A percentile compares a stretch with the other conserved stretches of the same genome.
Conservation (phyloP, 192 early-diverging fungal genomes). For the Backusella tarrabulga region DNA sequence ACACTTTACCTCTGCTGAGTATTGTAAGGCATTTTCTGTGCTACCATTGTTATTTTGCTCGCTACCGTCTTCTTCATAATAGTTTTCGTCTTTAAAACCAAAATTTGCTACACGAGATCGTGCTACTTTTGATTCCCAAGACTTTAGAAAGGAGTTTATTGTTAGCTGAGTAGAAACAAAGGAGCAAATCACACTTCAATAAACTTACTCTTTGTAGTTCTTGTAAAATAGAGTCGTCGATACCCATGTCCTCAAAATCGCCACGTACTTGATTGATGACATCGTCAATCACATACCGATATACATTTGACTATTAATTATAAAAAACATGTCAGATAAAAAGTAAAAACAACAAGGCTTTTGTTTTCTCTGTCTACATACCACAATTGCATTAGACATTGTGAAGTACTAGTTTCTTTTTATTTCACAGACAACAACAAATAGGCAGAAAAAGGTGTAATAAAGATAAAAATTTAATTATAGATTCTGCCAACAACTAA, state of each 20-base stretch:
- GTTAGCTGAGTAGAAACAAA: neutral
- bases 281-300: slow-evolving; percentile 90
- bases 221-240: slow-evolving; percentile 81
- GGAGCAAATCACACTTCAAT: neutral
- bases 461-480: neutral
- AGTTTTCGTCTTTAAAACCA: slow-evolving; percentile 32
- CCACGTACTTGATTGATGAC: slow-evolving; percentile 84
- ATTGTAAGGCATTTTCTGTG: neutral
- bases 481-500: neutral
- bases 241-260: slow-evolving; percentile 89
- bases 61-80: slow-evolving; percentile 30
- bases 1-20: neutral
- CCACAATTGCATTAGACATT: slow-evolving; percentile 32
- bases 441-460: neutral
- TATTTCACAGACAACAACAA: neutral
- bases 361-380: neutral
- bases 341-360: neutral
- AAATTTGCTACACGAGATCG: slow-evolving; percentile 45
- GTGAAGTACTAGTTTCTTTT: neutral
- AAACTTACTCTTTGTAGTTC: slow-evolving; percentile 62
- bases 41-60: slow-evolving; percentile 15
- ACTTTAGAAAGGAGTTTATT: slow-evolving; percentile 9
- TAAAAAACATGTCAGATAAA: neutral
- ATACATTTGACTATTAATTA: slow-evolving; percentile 54
- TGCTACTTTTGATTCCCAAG: slow-evolving; percentile 54